Evolutionary conservation across 75 land plant genomes (phyloP), one percentile per base, ranked within the genome.

Genomic region (Selaginella tamariscina): DNA sequence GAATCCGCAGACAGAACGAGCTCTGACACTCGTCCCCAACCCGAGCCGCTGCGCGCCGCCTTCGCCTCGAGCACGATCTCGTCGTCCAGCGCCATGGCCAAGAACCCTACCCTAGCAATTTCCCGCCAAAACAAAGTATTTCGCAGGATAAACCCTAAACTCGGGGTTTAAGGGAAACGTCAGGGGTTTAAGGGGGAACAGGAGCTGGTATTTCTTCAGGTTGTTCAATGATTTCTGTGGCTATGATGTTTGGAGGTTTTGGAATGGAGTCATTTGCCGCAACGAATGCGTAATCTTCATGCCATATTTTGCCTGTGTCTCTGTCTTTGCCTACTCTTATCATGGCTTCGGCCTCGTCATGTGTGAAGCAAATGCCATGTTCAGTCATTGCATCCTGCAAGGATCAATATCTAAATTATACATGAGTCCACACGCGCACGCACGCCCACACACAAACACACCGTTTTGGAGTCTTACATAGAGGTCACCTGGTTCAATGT

Each of bases 81-180:
- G 20, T 75, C 73, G 33, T 75, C 73, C 54, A 70, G 66, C 56
- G 63, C 72, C 73, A 68, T 27, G n/a, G n/a, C n/a, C n/a, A n/a
- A n/a, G n/a, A n/a, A n/a, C n/a, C n/a, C n/a, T n/a, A n/a, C n/a
- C n/a, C n/a, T n/a, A n/a, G n/a, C n/a, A n/a, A n/a, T n/a, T n/a
- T n/a, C n/a, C n/a, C n/a, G n/a, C n/a, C n/a, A n/a, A n/a, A n/a
- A n/a, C n/a, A n/a, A n/a, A n/a, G n/a, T n/a, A n/a, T n/a, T n/a
- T n/a, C n/a, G n/a, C n/a, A n/a, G n/a, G n/a, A n/a, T n/a, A n/a
- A n/a, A n/a, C n/a, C n/a, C n/a, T n/a, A n/a, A n/a, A n/a, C n/a
- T n/a, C n/a, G n/a, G n/a, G n/a, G n/a, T n/a, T n/a, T n/a, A n/a
- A n/a, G n/a, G n/a, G n/a, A n/a, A n/a, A n/a, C n/a, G n/a, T n/a